Evolutionary conservation across 1,284 basidiomycete genomes (phyloP).

Genomic region (Marasmius tenuissimus): DNA sequence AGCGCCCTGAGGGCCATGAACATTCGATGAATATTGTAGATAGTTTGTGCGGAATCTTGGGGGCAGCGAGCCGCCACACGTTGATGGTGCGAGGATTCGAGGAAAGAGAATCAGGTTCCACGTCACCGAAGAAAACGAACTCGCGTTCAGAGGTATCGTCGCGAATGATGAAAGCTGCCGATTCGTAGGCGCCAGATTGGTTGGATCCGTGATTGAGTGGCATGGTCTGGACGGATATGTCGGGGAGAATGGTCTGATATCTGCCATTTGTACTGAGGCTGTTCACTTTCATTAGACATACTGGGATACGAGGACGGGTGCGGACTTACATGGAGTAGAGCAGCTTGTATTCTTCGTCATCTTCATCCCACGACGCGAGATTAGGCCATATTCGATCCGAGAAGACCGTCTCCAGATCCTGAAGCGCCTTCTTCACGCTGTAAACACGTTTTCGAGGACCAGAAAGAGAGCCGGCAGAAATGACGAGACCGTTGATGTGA

Average conservation of each 20-base stretch:
- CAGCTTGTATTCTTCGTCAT: constrained; percentile 53
- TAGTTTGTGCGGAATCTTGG: constrained; percentile 62
- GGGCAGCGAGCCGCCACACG: constrained; percentile 74
- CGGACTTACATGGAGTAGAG: constrained; percentile 61
- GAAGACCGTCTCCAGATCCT: constrained; percentile 74
- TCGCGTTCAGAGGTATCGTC: constrained; percentile 57
- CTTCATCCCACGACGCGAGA: constrained; percentile 71
- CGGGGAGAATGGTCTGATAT: constrained; percentile 52
- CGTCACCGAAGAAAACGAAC: constrained; percentile 84
- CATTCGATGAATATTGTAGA: constrained; percentile 81
- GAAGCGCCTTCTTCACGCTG: constrained; percentile 59
- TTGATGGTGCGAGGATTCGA: constrained; percentile 51
- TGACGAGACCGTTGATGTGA: constrained; percentile 73
- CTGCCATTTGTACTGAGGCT: constrained; percentile 45
- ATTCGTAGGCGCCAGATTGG: constrained; percentile 54
- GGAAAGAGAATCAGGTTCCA: constrained; percentile 74
- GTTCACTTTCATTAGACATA: constrained; percentile 7
- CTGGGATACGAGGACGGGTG: constrained; percentile 5
- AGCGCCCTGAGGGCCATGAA: constrained; percentile 70
- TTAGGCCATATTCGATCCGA: constrained; percentile 81
- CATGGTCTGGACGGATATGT: constrained; percentile 66
- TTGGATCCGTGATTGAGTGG: constrained; percentile 72
- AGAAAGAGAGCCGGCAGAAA: constrained; percentile 72
- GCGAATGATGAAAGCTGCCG: constrained; percentile 75
- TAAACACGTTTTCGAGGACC: constrained; percentile 66